Base-by-base conservation (phyloP, 225 moss, liverwort and hornwort genomes). In the Asterella californica region DNA sequence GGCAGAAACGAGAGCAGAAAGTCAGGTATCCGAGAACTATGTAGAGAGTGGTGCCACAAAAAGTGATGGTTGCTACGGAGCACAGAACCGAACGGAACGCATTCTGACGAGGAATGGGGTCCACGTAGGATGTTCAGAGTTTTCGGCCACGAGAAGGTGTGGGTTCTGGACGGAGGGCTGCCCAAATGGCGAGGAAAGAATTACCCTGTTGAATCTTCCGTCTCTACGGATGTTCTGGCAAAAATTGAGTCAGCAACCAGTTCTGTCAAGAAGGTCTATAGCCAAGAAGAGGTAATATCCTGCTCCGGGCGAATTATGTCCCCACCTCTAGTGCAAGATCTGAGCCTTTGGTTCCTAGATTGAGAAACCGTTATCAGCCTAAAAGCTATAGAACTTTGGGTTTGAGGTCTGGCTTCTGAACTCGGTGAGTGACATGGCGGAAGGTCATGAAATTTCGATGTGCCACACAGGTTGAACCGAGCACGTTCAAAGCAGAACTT, bases 111-210 rank as follows among this genome's bases (percentile, higher is more conserved):
- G 22, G 70, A 48, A 47, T 71, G 61, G 61, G 27, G 27, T 66
- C 12, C 33, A 78, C 78, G 46, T 57, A 97, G 96, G 97, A 99
- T 94, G 95, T 95, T 99, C 82, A 91, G 93, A 84, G 93, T 82
- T 14, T 99, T 95, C 81, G 99, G 99, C 22, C 99, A 99, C 90
- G 88, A 90, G 80, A 95, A 99, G 75, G 95, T 99, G 75, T 92
- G 89, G 88, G 89, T 95, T 52, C 82, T 99, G 76, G 95, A 99
- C 82, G 99, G 99, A 78, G 99, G 99, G 45, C 81, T 99, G 67
- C 95, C 99, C 25, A 82, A 87, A 74, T 99, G 99, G 99, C 90
- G 83, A 79, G 85, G 82, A 29, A 82, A 85, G 64, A 88, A 85
- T n/a, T 95, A 87, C 83, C 78, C 91, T 75, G 83, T 93, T 52